Evolutionary conservation across 2,329 filamentous ascomycete species (phyloP), one percentile per base, ranked within the genome.

Genomic region (Podosphaera leucotricha): DNA sequence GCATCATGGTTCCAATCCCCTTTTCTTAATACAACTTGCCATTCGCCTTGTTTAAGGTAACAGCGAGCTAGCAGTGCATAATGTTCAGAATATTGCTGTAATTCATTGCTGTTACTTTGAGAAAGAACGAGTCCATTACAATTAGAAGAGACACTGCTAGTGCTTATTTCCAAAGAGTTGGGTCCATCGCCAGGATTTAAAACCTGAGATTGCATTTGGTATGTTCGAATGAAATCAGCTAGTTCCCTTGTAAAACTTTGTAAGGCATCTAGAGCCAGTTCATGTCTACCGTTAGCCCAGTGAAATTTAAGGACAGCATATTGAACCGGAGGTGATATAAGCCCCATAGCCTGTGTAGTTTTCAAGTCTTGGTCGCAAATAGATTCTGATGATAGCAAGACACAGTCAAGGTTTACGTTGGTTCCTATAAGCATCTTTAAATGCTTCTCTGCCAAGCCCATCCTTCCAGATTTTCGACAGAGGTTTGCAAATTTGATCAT

Each of bases 401-500:
- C 64, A 2, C 62, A 61, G 47, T 79, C 71, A 18, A 80, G 65
- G 28, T 70, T 66, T 18, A 71, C 67, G 13, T 84, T 75, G 41
- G 69, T 75, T 22, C 78, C 80, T 45, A 94, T 79, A n/a, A 98
- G 67, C 48, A 84, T 83, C 58, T 90, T 86, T 44, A 99, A 66
- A 10, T 86, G 92, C 63, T 93, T 92, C 63, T 98, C 90, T 0
- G 90, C 90, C 41, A 99, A 71, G 8, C 90, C 87, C 69, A 87
- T 86, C 24, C 90, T 80, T 46, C 84, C 81, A 38, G 87, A 93
- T 61, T 98, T 99, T 55, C 92, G 81, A 61, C 92, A 99, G 5
- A 98, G 73, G 55, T 95, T 98, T 55, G 90, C 83, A 59, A 94
- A 98, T 59, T 98, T 99, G 66, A 98, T 95, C 77, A 86, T 94